Evolutionary conservation across 2,329 filamentous ascomycete genomes (phyloP), one percentile per base, ranked within the genome.

Genomic region (Stromatinia cepivora): DNA sequence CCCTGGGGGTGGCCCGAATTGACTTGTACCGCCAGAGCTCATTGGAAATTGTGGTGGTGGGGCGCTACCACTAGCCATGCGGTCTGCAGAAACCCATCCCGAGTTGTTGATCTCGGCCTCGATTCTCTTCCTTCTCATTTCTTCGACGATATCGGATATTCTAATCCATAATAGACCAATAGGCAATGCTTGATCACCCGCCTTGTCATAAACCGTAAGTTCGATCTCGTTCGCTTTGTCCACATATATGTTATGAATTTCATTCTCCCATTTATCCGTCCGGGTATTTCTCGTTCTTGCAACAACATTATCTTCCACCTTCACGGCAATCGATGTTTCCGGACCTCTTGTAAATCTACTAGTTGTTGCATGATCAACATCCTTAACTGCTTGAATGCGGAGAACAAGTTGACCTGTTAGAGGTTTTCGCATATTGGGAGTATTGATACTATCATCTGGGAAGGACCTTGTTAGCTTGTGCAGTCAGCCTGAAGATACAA

Each of bases 191-290:
- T 97, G 92, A 76, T 97, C 94, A 72, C 90, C 89, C 2, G 93
- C 90, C 81, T 97, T 97, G 80, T 99, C 95, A 80, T 99, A 99
- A 15, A 99, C 94, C 0, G 93, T 98, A 67, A 99, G 87, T 79
- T 99, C 95, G 71, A 99, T 93, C 81, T 99, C 95, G 80, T 99
- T 99, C 66, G 95, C 95, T 83, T 98, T 98, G 81, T 98, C 94
- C 69, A 99, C 95, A 73, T 95, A 92, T 71, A 99, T 90, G 70
- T 90, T 93, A 80, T 97, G 95, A 48, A 90, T 87, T 81, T 99
- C 95, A 75, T 93, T 92, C 54, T 93, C 89, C 94, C 94, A 99
- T 76, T 88, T 88, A 80, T 99, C 95, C 71, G 86, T 97, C 70
- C 94, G 87, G 13, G 94, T 93, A 1, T 91, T 87, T 79, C 89